A percentile compares a stretch with the other conserved stretches of the same genome.
Conservation (phyloP, 331 rosid species). For the Telfairia occidentalis region DNA sequence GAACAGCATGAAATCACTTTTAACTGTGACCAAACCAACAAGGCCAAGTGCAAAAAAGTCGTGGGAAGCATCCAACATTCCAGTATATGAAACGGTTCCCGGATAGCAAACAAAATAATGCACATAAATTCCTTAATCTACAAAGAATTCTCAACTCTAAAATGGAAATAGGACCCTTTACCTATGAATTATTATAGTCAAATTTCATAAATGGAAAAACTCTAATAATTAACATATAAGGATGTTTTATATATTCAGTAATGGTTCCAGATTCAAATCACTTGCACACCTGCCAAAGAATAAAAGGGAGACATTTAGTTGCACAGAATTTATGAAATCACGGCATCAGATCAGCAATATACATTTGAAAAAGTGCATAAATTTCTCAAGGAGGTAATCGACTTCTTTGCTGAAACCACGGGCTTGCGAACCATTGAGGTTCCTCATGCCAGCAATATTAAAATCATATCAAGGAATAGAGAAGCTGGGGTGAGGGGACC, state of each 20-base stretch:
- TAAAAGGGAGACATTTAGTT: conserved; percentile 2
- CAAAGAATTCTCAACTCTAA: conserved; percentile 8
- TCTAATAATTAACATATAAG: conserved; percentile 25
- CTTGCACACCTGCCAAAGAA: conserved; percentile 33
- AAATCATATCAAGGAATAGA: conserved; percentile 3
- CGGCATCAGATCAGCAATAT: background rate
- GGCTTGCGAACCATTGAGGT: background rate
- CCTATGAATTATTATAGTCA: conserved; percentile 21
- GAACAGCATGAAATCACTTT: background rate
- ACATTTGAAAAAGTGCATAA: background rate
- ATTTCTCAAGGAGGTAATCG: background rate
- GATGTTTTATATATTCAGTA: conserved; percentile 37
- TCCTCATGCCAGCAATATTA: conserved; percentile 8
- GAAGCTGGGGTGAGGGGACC: conserved; percentile 8
- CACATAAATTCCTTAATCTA: conserved; percentile 7
- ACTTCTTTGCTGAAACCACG: background rate
- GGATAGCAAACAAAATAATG: conserved; percentile 2
- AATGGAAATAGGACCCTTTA: conserved; percentile 10
- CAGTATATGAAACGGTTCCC: background rate
- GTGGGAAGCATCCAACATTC: background rate
- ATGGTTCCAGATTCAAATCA: conserved; percentile 29
- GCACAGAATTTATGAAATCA: background rate
- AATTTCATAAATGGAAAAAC: conserved; percentile 24
- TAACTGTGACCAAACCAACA: background rate
- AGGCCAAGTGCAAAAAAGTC: background rate